Conservation (phyloP, 2,329 filamentous ascomycete species). For the Monosporascus ibericus region DNA sequence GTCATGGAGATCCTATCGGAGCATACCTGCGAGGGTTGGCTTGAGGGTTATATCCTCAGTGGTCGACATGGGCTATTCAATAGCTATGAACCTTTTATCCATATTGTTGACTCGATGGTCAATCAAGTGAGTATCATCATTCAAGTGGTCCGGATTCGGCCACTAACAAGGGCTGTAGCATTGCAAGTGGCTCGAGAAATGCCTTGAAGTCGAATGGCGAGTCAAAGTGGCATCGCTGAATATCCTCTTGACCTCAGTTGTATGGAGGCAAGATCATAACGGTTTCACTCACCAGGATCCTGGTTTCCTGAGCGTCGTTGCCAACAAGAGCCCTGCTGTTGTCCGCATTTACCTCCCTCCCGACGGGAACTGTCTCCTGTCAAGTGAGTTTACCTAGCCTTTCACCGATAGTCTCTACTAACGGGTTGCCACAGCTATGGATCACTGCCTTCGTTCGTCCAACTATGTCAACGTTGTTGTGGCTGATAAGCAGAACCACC, state of each 20-base stretch:
- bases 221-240: conserved; percentile 69
- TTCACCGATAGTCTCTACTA: neutral
- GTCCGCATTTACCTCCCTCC: conserved; percentile 77
- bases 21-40: conserved; percentile 74
- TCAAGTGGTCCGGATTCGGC: neutral
- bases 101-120: conserved; percentile 80
- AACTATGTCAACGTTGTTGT: conserved; percentile 82
- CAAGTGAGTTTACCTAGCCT: conserved; percentile 19
- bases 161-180: conserved; percentile 38
- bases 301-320: conserved; percentile 72
- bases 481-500: conserved; percentile 72
- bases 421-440: conserved; percentile 43
- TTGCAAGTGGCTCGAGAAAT: conserved; percentile 82
- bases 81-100: conserved; percentile 78
- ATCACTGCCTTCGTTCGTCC: conserved; percentile 65
- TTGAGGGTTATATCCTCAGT: conserved; percentile 71
- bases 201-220: conserved; percentile 72
- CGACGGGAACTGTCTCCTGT: conserved; percentile 72
- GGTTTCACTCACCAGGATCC: conserved; percentile 79
- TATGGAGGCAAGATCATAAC: conserved; percentile 80
- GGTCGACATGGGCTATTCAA: conserved; percentile 72
- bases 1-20: conserved; percentile 85
- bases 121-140: conserved; percentile 48
- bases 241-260: conserved; percentile 70
- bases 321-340: conserved; percentile 74